Base-by-base conservation (phyloP, 2,329 filamentous ascomycete species). In the Rutstroemia sp. region DNA sequence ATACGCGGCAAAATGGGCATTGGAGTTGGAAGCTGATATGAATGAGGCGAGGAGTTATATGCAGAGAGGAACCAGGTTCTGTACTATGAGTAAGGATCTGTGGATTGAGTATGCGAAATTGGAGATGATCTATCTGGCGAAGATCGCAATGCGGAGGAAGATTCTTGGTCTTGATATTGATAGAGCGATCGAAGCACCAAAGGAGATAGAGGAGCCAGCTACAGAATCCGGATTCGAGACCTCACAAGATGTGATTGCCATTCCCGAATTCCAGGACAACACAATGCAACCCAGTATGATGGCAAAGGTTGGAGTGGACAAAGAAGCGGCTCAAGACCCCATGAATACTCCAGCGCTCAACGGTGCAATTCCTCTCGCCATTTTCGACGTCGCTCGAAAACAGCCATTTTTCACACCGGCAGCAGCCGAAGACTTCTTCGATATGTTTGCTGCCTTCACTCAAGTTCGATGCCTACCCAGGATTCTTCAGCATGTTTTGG, bases 31-130 rank as follows among this genome's bases (percentile, higher is more conserved):
- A 66, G 90, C 87, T 2, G 92, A 97, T 72, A 95, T 97, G 83
- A 86, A 85, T 23, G 85, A 86, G 46, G 91, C 92, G 2, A 76
- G 94, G 59, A 87, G 83, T 49, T 88, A 94, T 78, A 79, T 99
- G 91, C 81, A 95, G 77, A 80, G 92, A 60, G 94, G 92, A 0
- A 81, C 95, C 67, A 79, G 94, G 44, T 97, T 99, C 72, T 96
- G 92, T 74, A 90, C 86, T 52, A 81, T 77, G 49, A 86, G 87
- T 48, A 82, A 78, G 61, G 76, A 77, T 18, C 71, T 99, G 52
- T 99, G 92, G 91, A 70, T 95, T 37, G 90, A 96, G 73, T 97
- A 96, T 69, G 87, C 88, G 8, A 86, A 88, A 68, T 79, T 92
- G 67, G 94, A 99, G 77, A 90, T 96, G 83, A 86, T 94, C 61